phyloP scores from a whole-genome alignment of 352 stramenopile genomes.

The Globisporangium canariense region DNA sequence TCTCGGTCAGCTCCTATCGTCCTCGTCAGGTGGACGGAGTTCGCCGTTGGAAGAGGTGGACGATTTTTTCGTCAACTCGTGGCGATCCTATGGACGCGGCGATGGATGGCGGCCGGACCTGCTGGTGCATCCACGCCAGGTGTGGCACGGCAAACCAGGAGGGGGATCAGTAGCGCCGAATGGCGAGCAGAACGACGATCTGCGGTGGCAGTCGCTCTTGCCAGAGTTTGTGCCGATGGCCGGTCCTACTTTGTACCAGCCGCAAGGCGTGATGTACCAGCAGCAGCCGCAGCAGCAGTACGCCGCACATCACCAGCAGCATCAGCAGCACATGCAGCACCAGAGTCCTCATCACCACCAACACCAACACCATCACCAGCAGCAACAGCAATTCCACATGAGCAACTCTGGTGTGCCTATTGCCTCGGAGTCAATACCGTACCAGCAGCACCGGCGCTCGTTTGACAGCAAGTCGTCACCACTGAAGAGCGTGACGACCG shows the following conservation, averaged over 20 bases:
- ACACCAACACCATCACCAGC: neutral
- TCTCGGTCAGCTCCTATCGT: constrained; percentile 34
- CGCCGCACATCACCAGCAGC: constrained; percentile 4
- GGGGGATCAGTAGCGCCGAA: neutral
- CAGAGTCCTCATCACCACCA: constrained; percentile 3
- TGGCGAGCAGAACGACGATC: constrained; percentile 4
- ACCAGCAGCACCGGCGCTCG: constrained; percentile 10
- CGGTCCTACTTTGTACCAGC: constrained; percentile 7
- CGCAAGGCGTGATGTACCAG: constrained; percentile 10
- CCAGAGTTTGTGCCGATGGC: constrained; percentile 17
- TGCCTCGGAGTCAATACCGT: neutral
- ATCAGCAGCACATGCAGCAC: constrained; percentile 3
- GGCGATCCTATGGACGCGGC: constrained; percentile 61
- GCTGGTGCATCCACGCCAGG: constrained; percentile 72
- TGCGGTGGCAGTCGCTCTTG: constrained; percentile 17
- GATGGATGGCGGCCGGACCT: constrained; percentile 79
- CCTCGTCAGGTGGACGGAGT: neutral
- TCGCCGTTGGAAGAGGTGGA: constrained; percentile 24
- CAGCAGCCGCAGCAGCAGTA: neutral
- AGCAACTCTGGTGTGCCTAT: neutral
- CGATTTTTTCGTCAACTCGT: constrained; percentile 57
- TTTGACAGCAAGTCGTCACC: constrained; percentile 13
- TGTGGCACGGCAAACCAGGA: constrained; percentile 44
- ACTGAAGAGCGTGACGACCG: constrained; percentile 13
- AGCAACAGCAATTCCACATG: neutral